Base-by-base conservation (phyloP, 371 early-diverging fungal species). In the Dipsacomyces acuminosporus region DNA sequence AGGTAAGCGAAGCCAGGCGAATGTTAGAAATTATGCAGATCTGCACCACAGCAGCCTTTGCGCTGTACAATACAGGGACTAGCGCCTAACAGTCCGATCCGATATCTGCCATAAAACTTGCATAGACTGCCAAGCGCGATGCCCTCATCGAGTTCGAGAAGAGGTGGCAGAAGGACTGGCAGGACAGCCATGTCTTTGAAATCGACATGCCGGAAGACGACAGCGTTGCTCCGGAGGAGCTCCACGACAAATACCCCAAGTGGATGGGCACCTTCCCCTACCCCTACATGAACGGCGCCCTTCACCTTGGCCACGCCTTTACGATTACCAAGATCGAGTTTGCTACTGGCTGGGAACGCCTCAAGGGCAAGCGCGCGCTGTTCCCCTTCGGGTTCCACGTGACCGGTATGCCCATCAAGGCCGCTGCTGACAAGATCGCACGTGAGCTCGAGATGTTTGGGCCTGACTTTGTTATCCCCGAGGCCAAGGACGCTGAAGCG, bases 351-450 rank as follows among this genome's bases (percentile, higher is more conserved):
- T 99, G 90, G 75, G 88, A 96, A 61, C 85, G 94, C 59, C 74
- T 99, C 72, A 80, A 91, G 76, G 99, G 99, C 43, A 96, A 93
- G 77, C 84, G 89, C 46, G 92, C 88, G 42, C 81, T 99, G 52
- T 94, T 99, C 56, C 99, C 99, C 23, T 91, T 98, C 67, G 97
- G 96, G 38, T 99, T 99, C 85, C 99, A 99, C 74, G 92, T 91
- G 61, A 99, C 99, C 4, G 99, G 99, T 52, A 99, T 99, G 99
- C 99, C 99, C 36, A 99, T 99, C 78, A 95, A 96, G 88, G 97
- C 99, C 19, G 91, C 95, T 60, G 99, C 99, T 30, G 96, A 99
- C 76, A 99, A 99, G 81, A 80, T 99, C 54, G 80, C 81, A 46
- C 88, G 90, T 34, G 99, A 99, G 80, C 80, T 99, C 36, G 88